Evolutionary conservation across 345 rosid species (phyloP).

Genomic region (Geranium brycei): DNA sequence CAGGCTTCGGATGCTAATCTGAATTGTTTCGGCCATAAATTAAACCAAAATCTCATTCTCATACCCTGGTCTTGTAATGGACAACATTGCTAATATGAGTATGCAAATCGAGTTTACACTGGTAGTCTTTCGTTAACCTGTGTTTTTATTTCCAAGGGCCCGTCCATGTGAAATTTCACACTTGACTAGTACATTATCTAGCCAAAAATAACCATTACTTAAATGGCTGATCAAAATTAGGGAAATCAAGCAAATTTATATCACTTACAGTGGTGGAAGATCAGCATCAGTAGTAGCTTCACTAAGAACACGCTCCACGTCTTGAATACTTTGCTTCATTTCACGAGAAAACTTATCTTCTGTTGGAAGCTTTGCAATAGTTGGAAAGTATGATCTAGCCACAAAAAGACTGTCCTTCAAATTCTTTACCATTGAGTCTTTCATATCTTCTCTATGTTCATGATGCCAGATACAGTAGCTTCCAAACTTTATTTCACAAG

Average conservation of each 20-base stretch:
- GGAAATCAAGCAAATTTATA: constrained; percentile 4
- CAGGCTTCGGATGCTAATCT: neutral
- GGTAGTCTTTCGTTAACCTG: neutral
- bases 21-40: neutral
- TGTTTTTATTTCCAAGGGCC: neutral
- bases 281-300: constrained; percentile 70
- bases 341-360: constrained; percentile 62
- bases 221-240: neutral
- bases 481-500: constrained; percentile 70
- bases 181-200: neutral
- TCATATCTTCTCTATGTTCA: constrained; percentile 70
- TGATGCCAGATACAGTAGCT: constrained; percentile 92
- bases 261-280: constrained; percentile 76
- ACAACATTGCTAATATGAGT: neutral
- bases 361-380: constrained; percentile 75
- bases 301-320: constrained; percentile 75
- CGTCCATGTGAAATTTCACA: neutral
- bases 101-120: too few relatives aligned
- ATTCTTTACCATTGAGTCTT: constrained; percentile 69
- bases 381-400: constrained; percentile 93
- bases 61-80: neutral
- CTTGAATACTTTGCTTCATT: constrained; percentile 84
- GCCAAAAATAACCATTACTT: neutral
- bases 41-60: neutral
- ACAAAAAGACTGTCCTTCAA: constrained; percentile 84